These are phyloP conservation scores for Phlyctochytrium arcticum DNA, from an alignment of 192 early-diverging fungal species.

Conservation along the genomic window DNA sequence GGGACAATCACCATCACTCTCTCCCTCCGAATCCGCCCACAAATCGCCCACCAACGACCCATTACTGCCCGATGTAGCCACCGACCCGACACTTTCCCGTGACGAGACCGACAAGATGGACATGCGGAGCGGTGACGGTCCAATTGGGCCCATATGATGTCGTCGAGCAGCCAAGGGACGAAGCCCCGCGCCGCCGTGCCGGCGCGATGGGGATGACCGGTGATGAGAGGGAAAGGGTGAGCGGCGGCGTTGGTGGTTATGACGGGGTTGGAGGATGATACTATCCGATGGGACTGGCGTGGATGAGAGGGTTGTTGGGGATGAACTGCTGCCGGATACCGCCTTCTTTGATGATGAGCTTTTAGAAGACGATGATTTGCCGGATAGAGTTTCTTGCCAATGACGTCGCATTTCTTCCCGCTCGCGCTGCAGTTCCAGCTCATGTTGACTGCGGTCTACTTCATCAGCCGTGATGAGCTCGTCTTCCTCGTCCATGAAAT, in stretches of 20 bases:
- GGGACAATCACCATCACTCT: too few species aligned
- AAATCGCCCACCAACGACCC: too few species aligned
- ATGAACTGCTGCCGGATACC: background rate
- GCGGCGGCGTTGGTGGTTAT: background rate
- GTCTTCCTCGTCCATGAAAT: too few species aligned
- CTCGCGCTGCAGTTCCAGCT: constrained; percentile 10
- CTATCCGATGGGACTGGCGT: background rate
- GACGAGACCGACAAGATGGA: background rate
- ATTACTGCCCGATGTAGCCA: too few species aligned
- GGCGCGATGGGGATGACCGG: background rate
- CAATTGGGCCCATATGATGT: background rate
- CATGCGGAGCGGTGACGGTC: background rate
- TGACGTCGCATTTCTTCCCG: constrained; percentile 18
- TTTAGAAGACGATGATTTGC: background rate
- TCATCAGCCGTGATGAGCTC: too few species aligned
- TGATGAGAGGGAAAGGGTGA: background rate
- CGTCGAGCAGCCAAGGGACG: background rate
- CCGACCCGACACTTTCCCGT: too few species aligned
- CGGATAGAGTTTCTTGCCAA: background rate
- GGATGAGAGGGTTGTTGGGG: background rate
- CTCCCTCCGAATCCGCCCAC: too few species aligned
- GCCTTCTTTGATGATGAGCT: background rate
- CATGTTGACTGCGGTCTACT: too few species aligned
- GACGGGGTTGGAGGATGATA: background rate
- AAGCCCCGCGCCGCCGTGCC: background rate